Percentiles rank a stretch among this genome's conserved stretches.
Conservation (phyloP, 2,329 filamentous ascomycete genomes). For the Sporothrix brasiliensis region DNA sequence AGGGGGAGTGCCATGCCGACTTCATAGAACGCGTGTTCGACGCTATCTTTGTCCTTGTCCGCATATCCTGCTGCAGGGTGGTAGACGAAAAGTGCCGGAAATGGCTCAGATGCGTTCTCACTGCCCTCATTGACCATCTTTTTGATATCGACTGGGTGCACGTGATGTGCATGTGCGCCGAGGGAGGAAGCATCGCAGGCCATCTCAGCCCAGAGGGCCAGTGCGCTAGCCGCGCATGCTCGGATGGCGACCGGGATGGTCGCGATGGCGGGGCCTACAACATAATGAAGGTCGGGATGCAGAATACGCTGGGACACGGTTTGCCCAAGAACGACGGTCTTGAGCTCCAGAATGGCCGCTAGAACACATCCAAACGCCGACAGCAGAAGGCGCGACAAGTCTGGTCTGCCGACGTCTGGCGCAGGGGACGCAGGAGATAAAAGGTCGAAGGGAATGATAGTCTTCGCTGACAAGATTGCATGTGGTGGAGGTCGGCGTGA, state of each 20-base stretch:
- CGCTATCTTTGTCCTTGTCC: background rate
- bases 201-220: slow-evolving; percentile 35
- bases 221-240: slow-evolving; percentile 30
- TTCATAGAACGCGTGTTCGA: slow-evolving; percentile 39
- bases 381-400: slow-evolving; percentile 35
- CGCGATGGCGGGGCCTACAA: slow-evolving; percentile 39
- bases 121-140: slow-evolving; percentile 37
- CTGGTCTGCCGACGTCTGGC: background rate
- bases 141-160: slow-evolving; percentile 39
- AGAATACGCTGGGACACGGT: slow-evolving; percentile 38
- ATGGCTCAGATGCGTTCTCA: slow-evolving; percentile 34
- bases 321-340: slow-evolving; percentile 38
- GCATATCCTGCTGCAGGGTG: slow-evolving; percentile 33
- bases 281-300: slow-evolving; percentile 37
- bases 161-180: slow-evolving; percentile 30
- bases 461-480: slow-evolving; percentile 31
- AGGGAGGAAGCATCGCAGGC: slow-evolving; percentile 31
- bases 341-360: slow-evolving; percentile 36
- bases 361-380: slow-evolving; percentile 39
- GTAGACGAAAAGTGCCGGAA: slow-evolving; percentile 39
- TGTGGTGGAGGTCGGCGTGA: slow-evolving; percentile 36
- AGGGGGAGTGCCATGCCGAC: slow-evolving; percentile 43
- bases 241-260: slow-evolving; percentile 37
- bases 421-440: background rate
- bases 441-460: slow-evolving; percentile 11